Percentiles rank a stretch among this genome's conserved stretches.
Conservation (phyloP, 768 basidiomycete species). For the Panaeolus cyanescens region DNA sequence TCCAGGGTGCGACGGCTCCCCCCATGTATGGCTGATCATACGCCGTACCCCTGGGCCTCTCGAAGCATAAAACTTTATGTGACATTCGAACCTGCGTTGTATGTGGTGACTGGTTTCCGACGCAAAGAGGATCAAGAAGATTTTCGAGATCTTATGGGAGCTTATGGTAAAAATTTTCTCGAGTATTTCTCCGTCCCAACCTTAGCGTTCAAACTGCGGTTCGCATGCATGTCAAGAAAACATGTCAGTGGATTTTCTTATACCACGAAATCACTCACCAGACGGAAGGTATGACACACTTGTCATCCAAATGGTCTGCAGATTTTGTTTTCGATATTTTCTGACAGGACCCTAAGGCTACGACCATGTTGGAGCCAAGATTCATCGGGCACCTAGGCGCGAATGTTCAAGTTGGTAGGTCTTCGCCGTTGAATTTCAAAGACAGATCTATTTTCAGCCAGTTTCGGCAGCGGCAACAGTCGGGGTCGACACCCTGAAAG, state of each 20-base stretch:
- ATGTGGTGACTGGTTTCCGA: background rate
- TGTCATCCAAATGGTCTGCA: constrained; percentile 4
- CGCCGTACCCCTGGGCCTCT: constrained; percentile 16
- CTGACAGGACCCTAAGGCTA: background rate
- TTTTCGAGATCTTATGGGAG: constrained; percentile 10
- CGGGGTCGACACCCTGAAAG: background rate
- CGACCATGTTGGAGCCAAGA: constrained; percentile 4
- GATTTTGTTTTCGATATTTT: background rate
- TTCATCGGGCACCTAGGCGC: constrained; percentile 8
- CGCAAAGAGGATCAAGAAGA: background rate
- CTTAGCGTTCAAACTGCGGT: constrained; percentile 12
- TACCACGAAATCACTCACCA: constrained; percentile 4
- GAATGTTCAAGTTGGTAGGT: constrained; percentile 2
- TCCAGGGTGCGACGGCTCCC: background rate
- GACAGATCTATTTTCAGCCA: constrained; percentile 19
- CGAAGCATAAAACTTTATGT: constrained; percentile 8
- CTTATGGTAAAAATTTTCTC: constrained; percentile 9
- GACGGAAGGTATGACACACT: background rate
- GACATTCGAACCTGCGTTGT: constrained; percentile 1
- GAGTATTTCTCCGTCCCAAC: constrained; percentile 14
- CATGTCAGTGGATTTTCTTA: background rate
- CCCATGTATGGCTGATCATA: constrained; percentile 2
- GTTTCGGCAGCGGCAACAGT: constrained; percentile 5
- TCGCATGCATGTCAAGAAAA: constrained; percentile 20
- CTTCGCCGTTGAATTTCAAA: constrained; percentile 13